Conservation (phyloP, 768 basidiomycete genomes). For the Trametes sanguinea region DNA sequence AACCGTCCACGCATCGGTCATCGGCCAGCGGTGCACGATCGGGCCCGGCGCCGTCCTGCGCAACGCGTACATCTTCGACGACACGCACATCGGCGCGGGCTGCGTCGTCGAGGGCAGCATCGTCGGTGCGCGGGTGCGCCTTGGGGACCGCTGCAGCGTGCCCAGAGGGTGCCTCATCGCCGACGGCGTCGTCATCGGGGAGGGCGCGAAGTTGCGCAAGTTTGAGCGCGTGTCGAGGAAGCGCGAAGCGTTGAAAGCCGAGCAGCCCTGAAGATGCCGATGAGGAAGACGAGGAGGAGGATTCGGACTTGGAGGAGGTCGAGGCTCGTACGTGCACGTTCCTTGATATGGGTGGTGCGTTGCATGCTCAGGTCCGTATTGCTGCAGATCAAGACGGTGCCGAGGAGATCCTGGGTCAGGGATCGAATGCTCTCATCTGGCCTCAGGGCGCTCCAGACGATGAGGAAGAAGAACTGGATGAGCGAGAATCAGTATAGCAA, state of each 20-base stretch:
- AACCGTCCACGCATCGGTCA: constrained; percentile 68
- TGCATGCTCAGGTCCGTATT: not conserved
- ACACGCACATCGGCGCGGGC: constrained; percentile 66
- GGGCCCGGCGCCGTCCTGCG: constrained; percentile 69
- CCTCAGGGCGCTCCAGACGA: constrained; percentile 60
- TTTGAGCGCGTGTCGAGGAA: constrained; percentile 75
- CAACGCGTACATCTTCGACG: constrained; percentile 84
- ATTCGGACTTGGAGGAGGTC: constrained; percentile 65
- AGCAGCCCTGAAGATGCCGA: constrained; percentile 40
- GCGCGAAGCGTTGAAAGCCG: constrained; percentile 36
- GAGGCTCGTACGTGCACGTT: constrained; percentile 55
- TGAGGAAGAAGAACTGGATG: constrained; percentile 60
- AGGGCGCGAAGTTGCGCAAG: constrained; percentile 60
- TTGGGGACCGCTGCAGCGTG: constrained; percentile 69
- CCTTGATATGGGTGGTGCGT: not conserved
- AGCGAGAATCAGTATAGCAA: constrained; percentile 65
- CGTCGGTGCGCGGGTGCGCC: constrained; percentile 71
- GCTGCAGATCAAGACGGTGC: constrained; percentile 50
- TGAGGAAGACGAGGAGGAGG: constrained; percentile 34
- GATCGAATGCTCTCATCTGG: constrained; percentile 82
- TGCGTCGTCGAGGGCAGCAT: constrained; percentile 79
- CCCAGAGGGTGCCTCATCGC: constrained; percentile 79
- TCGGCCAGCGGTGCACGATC: constrained; percentile 75
- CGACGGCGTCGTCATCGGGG: constrained; percentile 79
- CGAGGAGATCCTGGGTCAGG: constrained; percentile 53